Evolutionary conservation across 2,329 filamentous ascomycete genomes (phyloP), one percentile per base, ranked within the genome.

Genomic region (Fusarium chlamydosporum): DNA sequence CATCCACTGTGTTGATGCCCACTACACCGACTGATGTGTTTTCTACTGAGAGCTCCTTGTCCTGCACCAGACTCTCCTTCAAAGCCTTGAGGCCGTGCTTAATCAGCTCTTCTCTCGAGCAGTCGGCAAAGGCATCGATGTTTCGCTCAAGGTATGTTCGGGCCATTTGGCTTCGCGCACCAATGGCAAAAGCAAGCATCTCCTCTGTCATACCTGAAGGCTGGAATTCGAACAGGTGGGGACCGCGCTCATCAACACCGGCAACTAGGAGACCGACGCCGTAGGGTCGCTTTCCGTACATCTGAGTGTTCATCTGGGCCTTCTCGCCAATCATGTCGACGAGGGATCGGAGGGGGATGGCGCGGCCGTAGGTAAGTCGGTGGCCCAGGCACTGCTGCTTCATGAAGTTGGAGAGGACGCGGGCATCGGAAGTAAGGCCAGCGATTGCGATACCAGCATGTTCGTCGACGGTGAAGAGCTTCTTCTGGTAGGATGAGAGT

Each of bases 361-460:
- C 90, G 72, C 96, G 94, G 82, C 93, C 95, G 85, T 97, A 98
- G 60, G 94, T 97, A 75, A 99, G 91, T 80, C 95, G 94, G 76
- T 96, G 95, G 76, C 93, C 92, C 76, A 99, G 93, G 69, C 93
- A 97, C 84, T 98, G 96, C 84, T 97, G 94, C 86, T 97, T 98
- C 95, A 99, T 98, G 86, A 97, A 99, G 89, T 99, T 99, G 86
- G 94, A 97, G 75, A 99, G 94, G 75, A 99, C 96, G 77, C 96
- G 96, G 78, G 95, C 96, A 82, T 99, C 96, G 61, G 95, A 97
- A 72, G 96, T 96, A 67, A 99, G 92, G 75, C 96, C 96, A 73
- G 96, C 96, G 76, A 99, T 96, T 76, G 95, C 94, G 76, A 99
- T 90, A 73, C 94, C 96, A 75, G 96, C 91, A 82, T 99, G 96